Evolutionary conservation across 148 eudicot genomes (phyloP).

Genomic region (Agrostemma githago): DNA sequence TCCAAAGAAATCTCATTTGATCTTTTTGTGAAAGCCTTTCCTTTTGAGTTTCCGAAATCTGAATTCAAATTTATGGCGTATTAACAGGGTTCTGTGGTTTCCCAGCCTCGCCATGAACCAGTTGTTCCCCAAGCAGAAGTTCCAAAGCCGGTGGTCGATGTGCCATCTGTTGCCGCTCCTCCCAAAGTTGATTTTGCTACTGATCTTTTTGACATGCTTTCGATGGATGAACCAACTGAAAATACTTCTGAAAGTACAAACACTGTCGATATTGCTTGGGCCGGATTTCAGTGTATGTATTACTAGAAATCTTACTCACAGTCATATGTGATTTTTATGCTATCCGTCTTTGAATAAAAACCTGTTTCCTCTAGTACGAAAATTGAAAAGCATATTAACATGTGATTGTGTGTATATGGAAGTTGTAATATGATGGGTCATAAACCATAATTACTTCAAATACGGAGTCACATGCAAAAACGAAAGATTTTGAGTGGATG

Average conservation of each 20-base stretch:
- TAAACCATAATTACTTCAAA: too few species aligned
- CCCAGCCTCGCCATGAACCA: slow-evolving; percentile 47
- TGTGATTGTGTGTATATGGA: too few species aligned
- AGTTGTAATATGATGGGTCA: too few species aligned
- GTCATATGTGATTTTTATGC: neutral
- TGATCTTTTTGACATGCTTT: slow-evolving; percentile 91
- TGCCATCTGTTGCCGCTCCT: slow-evolving; percentile 39
- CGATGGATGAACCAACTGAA: slow-evolving; percentile 69
- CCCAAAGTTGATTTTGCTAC: slow-evolving; percentile 84
- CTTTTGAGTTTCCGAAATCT: neutral
- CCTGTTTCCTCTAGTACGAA: too few species aligned
- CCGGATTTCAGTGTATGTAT: slow-evolving; percentile 87
- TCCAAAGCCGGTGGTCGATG: slow-evolving; percentile 40
- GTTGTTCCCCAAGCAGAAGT: slow-evolving; percentile 40
- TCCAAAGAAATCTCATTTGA: neutral
- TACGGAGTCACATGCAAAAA: too few species aligned
- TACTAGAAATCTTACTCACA: slow-evolving; percentile 6
- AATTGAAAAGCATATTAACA: too few species aligned
- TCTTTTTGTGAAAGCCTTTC: neutral
- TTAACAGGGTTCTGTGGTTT: slow-evolving; percentile 47
- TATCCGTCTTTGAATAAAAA: neutral
- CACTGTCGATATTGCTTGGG: slow-evolving; percentile 81
- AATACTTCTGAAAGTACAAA: slow-evolving; percentile 49
- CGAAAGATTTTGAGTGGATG: neutral
- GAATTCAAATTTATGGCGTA: slow-evolving; percentile 7